Evolutionary conservation across 768 basidiomycete species (phyloP).

Genomic region (Solioccasus polychromus): DNA sequence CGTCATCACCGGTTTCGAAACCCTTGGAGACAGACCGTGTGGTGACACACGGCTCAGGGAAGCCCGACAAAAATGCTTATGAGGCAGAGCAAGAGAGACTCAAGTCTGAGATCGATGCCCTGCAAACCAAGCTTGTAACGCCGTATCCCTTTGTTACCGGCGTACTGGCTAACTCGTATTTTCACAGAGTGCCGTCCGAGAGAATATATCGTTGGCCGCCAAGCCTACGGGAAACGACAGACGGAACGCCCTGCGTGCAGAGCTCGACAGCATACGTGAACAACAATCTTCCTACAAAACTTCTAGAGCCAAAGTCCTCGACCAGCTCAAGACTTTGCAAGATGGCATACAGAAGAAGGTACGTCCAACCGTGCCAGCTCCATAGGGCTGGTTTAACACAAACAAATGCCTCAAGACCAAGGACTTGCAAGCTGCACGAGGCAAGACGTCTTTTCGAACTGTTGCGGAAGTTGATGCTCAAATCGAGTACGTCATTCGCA

Average conservation of each 20-base stretch:
- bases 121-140: slow-evolving; percentile 81
- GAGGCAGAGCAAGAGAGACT: slow-evolving; percentile 83
- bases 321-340: slow-evolving; percentile 76
- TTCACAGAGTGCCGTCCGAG: slow-evolving; percentile 61
- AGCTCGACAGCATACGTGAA: slow-evolving; percentile 75
- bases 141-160: slow-evolving; percentile 15
- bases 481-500: slow-evolving; percentile 59
- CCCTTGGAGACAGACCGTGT: slow-evolving; percentile 16
- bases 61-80: slow-evolving; percentile 82
- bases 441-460: slow-evolving; percentile 76
- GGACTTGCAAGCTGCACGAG: slow-evolving; percentile 77
- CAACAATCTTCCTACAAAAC: slow-evolving; percentile 78
- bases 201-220: slow-evolving; percentile 66
- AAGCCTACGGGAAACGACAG: slow-evolving; percentile 69
- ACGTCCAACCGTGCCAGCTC: background rate
- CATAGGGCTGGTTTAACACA: background rate
- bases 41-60: slow-evolving; percentile 40
- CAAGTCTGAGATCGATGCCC: slow-evolving; percentile 77
- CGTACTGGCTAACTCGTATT: slow-evolving; percentile 1
- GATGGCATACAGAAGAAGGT: slow-evolving; percentile 85
- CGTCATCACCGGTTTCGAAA: slow-evolving; percentile 26
- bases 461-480: slow-evolving; percentile 84
- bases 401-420: slow-evolving; percentile 56
- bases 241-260: slow-evolving; percentile 66
- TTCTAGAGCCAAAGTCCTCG: slow-evolving; percentile 65